Evolutionary conservation across 257 asterid genomes (phyloP).

Genomic region (Rauvolfia tetraphylla): DNA sequence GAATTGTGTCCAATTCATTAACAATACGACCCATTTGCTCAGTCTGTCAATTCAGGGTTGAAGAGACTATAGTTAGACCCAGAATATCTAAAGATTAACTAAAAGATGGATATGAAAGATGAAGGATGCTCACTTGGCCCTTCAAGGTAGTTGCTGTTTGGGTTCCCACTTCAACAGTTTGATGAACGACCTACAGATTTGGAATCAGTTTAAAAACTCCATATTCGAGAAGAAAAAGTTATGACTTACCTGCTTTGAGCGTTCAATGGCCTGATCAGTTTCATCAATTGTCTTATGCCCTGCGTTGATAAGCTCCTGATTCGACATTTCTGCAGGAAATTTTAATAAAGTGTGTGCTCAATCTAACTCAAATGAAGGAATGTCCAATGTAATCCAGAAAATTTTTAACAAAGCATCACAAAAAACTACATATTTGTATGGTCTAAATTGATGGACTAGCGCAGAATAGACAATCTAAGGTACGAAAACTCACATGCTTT

Average conservation of each 20-base stretch:
- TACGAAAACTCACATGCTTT: not conserved
- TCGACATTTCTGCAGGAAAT: slow-evolving; percentile 75
- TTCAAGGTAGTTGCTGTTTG: slow-evolving; percentile 89
- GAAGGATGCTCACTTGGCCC: slow-evolving; percentile 69
- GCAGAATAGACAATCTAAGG: not conserved
- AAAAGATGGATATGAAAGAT: not conserved
- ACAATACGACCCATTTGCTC: slow-evolving; percentile 99
- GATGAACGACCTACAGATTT: slow-evolving; percentile 81
- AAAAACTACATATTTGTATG: not conserved
- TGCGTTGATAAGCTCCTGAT: slow-evolving; percentile 82
- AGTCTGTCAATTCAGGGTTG: slow-evolving; percentile 42
- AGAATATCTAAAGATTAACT: slow-evolving; percentile 11
- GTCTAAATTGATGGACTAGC: not conserved
- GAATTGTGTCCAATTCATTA: slow-evolving; percentile 91
- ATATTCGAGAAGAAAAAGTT: slow-evolving; percentile 17
- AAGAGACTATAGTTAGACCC: slow-evolving; percentile 16
- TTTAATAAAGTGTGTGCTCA: not conserved
- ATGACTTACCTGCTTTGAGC: slow-evolving; percentile 83
- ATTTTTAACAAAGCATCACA: not conserved
- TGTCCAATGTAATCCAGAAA: not conserved
- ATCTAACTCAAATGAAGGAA: not conserved
- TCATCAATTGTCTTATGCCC: slow-evolving; percentile 84
- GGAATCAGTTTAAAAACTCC: slow-evolving; percentile 22
- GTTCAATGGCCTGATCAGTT: slow-evolving; percentile 99
- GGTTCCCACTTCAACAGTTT: slow-evolving; percentile 94